Base-by-base conservation (phyloP, 2,329 filamentous ascomycete species). In the Moelleriella libera region DNA sequence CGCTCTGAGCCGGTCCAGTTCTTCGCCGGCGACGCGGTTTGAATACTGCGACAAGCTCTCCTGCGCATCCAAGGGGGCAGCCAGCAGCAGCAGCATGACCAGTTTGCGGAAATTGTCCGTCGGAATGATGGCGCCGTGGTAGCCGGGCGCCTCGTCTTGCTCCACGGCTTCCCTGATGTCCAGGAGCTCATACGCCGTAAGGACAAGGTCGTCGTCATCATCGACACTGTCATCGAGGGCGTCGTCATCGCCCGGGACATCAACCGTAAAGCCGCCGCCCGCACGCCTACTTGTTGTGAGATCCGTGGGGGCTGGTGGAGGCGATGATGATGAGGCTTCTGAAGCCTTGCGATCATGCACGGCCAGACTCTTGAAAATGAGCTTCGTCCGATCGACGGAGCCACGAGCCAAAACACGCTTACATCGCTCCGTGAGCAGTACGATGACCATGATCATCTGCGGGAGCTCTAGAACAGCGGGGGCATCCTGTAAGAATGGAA, bases 101-200 rank as follows among this genome's bases (percentile, higher is more conserved):
- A 88, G 65, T 55, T 78, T 82, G 43, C 80, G 74, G 48, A 87
- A 77, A 57, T 87, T 87, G 58, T 88, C 83, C 0, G 79, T 76
- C 0, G 84, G 83, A 45, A 88, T 83, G 53, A 84, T 79, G 31
- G 82, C 78, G n/a, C 75, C 74, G 42, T 78, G 72, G 1, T 78
- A 73, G 4, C 71, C 70, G 0, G 70, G 63, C 4, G 63, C 59
- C 50, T 72, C 69, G 12, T 69, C 70, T 4, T 76, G 69, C 52
- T 72, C 74, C 53, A 80, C 77, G 0, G 75, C 76, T 8, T 82
- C 76, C 44, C 75, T 68, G 31, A 79, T 75, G 58, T 85, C 76
- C 50, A 88, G 70, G 0, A 80, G 72, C 50, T 85, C 80, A 41
- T 88, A 70, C 0, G 83, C 82, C 1, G 82, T 81, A 29, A 86